These are phyloP conservation scores for Cytospora piceicola DNA, from an alignment of 2,329 filamentous ascomycete species.

Conservation along the genomic window DNA sequence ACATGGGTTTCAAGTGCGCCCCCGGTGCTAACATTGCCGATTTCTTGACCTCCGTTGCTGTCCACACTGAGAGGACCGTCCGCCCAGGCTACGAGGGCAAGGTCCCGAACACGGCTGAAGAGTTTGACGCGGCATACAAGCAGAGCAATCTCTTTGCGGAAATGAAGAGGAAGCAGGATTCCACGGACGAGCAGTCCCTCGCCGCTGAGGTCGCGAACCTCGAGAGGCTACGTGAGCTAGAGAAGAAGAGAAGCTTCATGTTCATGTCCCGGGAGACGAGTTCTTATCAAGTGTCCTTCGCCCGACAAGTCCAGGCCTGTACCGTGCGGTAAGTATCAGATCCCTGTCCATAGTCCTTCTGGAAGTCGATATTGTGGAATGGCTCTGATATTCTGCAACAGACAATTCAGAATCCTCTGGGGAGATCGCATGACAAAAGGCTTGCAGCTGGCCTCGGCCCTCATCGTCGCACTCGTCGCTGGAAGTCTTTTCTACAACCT, in stretches of 20 bases:
- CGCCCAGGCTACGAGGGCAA: conserved; percentile 59
- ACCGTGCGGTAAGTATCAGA: not conserved
- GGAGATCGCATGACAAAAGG: conserved; percentile 1
- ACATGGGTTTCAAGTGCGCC: conserved; percentile 64
- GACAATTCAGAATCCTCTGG: conserved; percentile 9
- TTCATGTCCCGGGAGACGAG: conserved; percentile 6
- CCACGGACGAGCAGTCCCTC: conserved; percentile 28
- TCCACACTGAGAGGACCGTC: conserved; percentile 60
- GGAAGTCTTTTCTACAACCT: conserved; percentile 72
- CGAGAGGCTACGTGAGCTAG: not conserved
- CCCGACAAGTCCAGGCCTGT: not conserved
- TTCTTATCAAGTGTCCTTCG: conserved; percentile 2
- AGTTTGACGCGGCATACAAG: conserved; percentile 55
- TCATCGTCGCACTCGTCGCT: conserved; percentile 49
- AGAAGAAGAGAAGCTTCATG: conserved; percentile 1
- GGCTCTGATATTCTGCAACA: not conserved
- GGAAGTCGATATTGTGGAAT: not conserved
- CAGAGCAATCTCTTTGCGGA: conserved; percentile 42
- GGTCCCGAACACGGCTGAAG: conserved; percentile 64
- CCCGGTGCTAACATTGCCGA: conserved; percentile 68
- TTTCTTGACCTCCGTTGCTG: conserved; percentile 62
- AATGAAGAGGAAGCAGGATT: conserved; percentile 6
- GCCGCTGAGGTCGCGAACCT: conserved; percentile 16
- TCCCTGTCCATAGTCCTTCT: not conserved
- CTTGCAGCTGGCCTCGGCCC: not conserved